Evolutionary conservation across 352 stramenopile species (phyloP), one percentile per base, ranked within the genome.

Genomic region (Phytophthora constricta): DNA sequence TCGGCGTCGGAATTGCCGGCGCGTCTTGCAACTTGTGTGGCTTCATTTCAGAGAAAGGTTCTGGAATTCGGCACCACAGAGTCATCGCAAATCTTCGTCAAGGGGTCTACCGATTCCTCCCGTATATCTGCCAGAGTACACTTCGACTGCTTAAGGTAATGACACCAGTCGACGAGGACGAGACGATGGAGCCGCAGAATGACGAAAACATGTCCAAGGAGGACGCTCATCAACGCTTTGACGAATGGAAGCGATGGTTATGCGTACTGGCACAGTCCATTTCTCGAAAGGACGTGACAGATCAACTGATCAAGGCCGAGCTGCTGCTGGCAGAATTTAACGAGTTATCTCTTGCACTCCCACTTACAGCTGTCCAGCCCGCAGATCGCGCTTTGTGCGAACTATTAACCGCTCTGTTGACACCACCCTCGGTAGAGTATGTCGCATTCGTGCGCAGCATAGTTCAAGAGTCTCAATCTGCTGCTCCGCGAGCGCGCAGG

Each of bases 261-360:
- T 66, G 62, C 58, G 45, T 88, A 9, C 49, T 91, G 16, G 77
- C 82, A 1, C 61, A 62, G n/a, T 54, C 46, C 2, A 65, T 88
- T 46, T 90, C 80, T 1, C 66, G 72, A 27, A 73, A 68, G 45
- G 75, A 91, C 22, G 77, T 91, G 16, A 84, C 79, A 7, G 58
- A 81, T 13, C 69, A 79, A 22, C 51, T 91, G 14, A 65, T 91
- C 4, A 79, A 92, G 53, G 74, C 84, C 1, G 82, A 92, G 33
- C 33, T 91, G 25, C 72, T 83, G 62, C 33, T 82, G 34, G 71
- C 62, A 10, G 74, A 82, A 39, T 76, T 78, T 26, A 67, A 74
- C 27, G 58, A 79, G 17, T 8, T 65, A 16, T 46, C 66, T 34
- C 31, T 71, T 8, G 22, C 39, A 23, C 16, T 66, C 10, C 25